Conservation (phyloP, 257 asterid genomes). For the Solanum dulcamara region DNA sequence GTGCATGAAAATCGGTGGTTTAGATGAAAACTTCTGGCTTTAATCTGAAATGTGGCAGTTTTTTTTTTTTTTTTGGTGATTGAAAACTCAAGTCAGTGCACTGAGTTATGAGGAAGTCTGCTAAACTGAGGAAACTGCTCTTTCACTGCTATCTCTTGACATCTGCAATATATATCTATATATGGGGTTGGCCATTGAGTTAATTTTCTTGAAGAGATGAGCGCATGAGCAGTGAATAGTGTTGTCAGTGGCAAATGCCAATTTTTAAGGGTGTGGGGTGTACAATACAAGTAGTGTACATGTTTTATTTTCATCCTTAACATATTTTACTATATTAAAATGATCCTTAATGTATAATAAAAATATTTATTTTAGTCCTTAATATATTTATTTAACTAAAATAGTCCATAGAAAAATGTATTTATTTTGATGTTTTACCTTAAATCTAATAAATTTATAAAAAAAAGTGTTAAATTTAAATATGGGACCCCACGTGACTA, state of each 20-base stretch:
- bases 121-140: background rate
- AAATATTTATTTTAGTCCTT: no score
- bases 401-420: no score
- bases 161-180: background rate
- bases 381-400: no score
- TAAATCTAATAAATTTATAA: no score
- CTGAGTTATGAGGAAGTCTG: background rate
- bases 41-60: background rate
- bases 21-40: conserved; percentile 3
- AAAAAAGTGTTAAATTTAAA: no score
- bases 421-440: no score
- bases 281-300: background rate
- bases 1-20: conserved; percentile 32
- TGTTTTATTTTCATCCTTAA: no score
- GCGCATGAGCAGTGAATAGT: background rate
- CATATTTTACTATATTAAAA: no score
- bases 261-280: background rate
- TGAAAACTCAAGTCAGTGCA: background rate
- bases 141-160: background rate
- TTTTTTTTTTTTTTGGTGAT: background rate
- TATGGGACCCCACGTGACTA: no score
- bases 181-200: background rate
- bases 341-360: no score
- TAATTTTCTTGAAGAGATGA: background rate
- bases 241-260: background rate